These are phyloP conservation scores for Penicillium sp. DNA, from an alignment of 2,329 filamentous ascomycete species.

Conservation along the genomic window DNA sequence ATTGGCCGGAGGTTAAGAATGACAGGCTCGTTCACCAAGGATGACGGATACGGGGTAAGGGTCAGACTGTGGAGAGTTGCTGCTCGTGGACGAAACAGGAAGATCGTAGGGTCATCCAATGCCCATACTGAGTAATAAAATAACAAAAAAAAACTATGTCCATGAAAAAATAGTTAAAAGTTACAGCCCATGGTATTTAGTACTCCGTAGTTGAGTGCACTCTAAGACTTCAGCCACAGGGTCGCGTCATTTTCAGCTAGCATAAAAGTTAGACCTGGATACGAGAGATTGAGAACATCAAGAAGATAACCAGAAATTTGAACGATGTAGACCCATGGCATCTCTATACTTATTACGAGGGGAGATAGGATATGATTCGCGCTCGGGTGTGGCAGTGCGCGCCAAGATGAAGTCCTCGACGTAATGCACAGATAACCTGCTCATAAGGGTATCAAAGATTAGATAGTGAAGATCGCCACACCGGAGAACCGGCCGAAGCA, in stretches of 20 bases:
- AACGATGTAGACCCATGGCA: background rate
- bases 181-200: too few species aligned
- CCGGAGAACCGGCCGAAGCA: constrained; percentile 5
- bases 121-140: background rate
- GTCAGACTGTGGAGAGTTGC: background rate
- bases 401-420: background rate
- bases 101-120: constrained; percentile 1
- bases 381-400: too few species aligned
- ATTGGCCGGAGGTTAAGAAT: background rate
- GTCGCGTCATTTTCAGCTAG: too few species aligned
- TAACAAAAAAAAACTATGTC: background rate
- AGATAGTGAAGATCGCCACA: background rate
- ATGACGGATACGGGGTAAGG: background rate
- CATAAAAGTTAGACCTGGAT: too few species aligned
- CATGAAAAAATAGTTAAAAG: background rate
- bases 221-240: too few species aligned
- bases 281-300: background rate
- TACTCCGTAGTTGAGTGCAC: too few species aligned
- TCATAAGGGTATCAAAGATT: background rate
- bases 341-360: background rate
- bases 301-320: background rate
- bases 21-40: background rate
- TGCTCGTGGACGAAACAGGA: background rate
- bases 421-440: background rate
- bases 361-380: background rate